Evolutionary conservation across 495 filamentous ascomycete species (phyloP).

Genomic region (Neurospora pannonica): DNA sequence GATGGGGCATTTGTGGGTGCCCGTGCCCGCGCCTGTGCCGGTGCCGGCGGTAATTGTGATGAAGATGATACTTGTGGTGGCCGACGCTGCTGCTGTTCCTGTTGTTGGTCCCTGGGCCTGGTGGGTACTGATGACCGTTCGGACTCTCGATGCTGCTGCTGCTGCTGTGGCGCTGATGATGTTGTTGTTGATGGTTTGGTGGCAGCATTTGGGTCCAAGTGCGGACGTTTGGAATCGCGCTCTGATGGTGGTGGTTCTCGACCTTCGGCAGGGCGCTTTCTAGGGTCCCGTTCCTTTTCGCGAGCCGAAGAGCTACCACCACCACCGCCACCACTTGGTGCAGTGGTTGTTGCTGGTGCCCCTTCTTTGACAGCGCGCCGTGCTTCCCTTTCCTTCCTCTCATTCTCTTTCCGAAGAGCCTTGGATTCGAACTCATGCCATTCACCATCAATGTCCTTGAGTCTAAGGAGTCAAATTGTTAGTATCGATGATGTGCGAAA

Average conservation of each 20-base stretch:
- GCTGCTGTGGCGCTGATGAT: constrained; percentile 2
- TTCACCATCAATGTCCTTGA: constrained; percentile 80
- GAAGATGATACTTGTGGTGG: neutral
- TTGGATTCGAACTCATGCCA: constrained; percentile 99
- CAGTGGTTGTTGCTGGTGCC: constrained; percentile 16
- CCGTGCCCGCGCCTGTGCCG: neutral
- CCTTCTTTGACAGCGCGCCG: constrained; percentile 42
- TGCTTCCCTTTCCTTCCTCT: constrained; percentile 67
- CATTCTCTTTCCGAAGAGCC: constrained; percentile 82
- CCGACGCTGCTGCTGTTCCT: neutral
- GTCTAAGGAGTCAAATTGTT: constrained; percentile 33
- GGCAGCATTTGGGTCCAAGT: constrained; percentile 21
- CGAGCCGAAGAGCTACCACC: constrained; percentile 29
- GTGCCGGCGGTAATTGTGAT: neutral
- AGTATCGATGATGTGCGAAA: constrained; percentile 7
- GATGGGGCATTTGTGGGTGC: neutral
- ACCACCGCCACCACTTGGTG: constrained; percentile 39
- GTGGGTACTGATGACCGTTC: neutral
- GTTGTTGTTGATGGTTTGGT: neutral
- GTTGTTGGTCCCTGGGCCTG: neutral
- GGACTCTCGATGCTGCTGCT: neutral
- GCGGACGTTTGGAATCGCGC: constrained; percentile 33
- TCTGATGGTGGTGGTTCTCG: constrained; percentile 12
- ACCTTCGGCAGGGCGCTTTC: constrained; percentile 34
- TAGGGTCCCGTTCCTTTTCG: constrained; percentile 32